Conservation (phyloP, 2,329 filamentous ascomycete genomes). For the Ploettnerulaceae sp. region DNA sequence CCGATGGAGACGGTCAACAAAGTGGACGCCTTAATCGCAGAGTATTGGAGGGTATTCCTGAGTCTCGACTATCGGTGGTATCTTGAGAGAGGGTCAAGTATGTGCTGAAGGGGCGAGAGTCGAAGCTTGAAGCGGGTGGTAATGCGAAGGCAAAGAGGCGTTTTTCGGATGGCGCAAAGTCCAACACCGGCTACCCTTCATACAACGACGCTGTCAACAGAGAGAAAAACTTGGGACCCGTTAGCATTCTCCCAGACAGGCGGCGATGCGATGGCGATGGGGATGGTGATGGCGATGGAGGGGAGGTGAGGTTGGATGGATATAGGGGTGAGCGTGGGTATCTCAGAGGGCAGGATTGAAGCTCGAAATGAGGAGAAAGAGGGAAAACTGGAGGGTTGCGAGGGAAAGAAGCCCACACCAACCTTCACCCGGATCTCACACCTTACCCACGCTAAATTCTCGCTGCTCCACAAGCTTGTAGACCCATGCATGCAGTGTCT, state of each 20-base stretch:
- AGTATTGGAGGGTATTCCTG: not conserved
- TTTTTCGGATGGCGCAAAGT: conserved; percentile 10
- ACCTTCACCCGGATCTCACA: not conserved
- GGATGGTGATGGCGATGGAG: not conserved
- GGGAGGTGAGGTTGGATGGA: not conserved
- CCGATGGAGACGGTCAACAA: no score
- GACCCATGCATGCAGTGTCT: no score
- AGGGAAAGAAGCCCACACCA: not conserved
- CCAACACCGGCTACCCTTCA: not conserved
- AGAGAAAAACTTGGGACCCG: no score
- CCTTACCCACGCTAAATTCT: conserved; percentile 5
- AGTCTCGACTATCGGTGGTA: no score
- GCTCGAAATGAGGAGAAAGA: not conserved
- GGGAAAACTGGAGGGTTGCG: not conserved
- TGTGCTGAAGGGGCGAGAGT: not conserved
- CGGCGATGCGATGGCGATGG: not conserved
- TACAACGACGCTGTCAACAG: no score
- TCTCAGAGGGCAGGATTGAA: no score
- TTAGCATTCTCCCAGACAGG: no score
- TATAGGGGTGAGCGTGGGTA: not conserved
- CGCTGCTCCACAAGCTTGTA: no score
- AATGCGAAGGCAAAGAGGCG: conserved; percentile 7
- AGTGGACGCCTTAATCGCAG: not conserved
- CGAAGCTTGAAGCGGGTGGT: not conserved
- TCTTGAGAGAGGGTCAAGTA: no score